phyloP scores from a whole-genome alignment of 345 rosid genomes.

The Litchi chinensis region DNA sequence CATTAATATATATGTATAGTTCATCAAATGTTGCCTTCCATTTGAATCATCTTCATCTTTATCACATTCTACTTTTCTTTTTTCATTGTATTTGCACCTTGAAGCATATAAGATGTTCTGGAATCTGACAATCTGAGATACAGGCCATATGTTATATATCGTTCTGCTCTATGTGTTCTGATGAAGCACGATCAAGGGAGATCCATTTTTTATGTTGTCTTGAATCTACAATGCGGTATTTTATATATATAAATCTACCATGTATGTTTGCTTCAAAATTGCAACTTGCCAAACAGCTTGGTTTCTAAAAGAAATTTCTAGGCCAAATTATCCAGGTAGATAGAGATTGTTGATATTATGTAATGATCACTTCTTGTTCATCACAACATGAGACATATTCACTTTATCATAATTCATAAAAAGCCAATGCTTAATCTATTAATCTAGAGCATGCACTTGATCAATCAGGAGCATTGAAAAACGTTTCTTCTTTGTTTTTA shows the following conservation, averaged over 20 bases:
- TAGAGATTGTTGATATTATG: background rate
- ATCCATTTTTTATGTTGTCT: background rate
- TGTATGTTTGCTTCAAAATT: background rate
- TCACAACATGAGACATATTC: no score
- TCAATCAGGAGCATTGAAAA: background rate
- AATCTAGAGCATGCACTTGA: background rate
- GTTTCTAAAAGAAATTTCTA: background rate
- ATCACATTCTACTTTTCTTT: background rate
- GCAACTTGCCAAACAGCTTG: background rate
- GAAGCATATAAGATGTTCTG: background rate
- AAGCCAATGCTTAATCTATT: background rate
- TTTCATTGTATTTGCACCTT: constrained; percentile 5
- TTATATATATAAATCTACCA: background rate
- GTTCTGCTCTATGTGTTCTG: background rate
- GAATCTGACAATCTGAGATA: constrained; percentile 12
- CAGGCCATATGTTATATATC: background rate
- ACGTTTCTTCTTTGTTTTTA: constrained; percentile 15
- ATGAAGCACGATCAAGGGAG: background rate
- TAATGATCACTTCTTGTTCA: background rate
- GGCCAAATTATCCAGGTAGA: background rate
- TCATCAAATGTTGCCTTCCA: background rate
- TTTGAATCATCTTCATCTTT: background rate
- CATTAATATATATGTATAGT: background rate
- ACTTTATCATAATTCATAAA: no score
- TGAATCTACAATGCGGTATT: background rate